Evolutionary conservation across 257 asterid species (phyloP), one percentile per base, ranked within the genome.

Genomic region (Fraxinus americana): DNA sequence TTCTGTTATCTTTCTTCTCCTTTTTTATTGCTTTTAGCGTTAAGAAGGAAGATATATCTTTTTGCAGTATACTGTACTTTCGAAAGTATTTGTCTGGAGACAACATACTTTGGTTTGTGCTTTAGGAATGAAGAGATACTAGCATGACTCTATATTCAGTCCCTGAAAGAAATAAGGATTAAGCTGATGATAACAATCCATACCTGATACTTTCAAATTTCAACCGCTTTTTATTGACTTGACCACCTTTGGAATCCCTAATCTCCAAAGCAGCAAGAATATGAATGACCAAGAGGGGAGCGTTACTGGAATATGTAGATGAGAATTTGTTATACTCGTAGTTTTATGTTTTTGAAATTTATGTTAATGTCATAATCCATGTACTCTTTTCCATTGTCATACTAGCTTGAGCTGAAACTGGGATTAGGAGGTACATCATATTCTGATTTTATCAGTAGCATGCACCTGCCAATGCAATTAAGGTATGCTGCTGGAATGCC

Each of bases 401-500:
- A 54, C 74, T 85, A 94, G 98, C 90, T 94, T 82, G 98, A 94
- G 93, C 82, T 94, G 75, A 94, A 92, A 83, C 89, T 94, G 85
- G 98, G 97, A 74, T 5, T 94, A 29, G 98, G 98, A 78, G 98
- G 97, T 66, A 94, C 97, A 76, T 92, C 98, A 72, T 92, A 94
- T 88, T 89, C 96, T 38, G 98, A 94, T 89, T 94, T 94, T 76
- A 94, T 94, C 76, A 72, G 27, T 25, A 92, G 85, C 77, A 80
- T 92, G 95, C 98, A 94, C 88, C 91, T 94, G 34, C 97, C 98
- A 13, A 92, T 92, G 97, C 98, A 94, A 78, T 82, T 94, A 85
- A 92, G 98, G 98, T 94, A 80, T 79, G 85, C 32, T 75, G 80
- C 34, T 67, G 30, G 45, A 73, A 27, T 38, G 38, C 25, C 72